Conservation (phyloP, 345 rosid species). For the Abelmoschus esculentus region DNA sequence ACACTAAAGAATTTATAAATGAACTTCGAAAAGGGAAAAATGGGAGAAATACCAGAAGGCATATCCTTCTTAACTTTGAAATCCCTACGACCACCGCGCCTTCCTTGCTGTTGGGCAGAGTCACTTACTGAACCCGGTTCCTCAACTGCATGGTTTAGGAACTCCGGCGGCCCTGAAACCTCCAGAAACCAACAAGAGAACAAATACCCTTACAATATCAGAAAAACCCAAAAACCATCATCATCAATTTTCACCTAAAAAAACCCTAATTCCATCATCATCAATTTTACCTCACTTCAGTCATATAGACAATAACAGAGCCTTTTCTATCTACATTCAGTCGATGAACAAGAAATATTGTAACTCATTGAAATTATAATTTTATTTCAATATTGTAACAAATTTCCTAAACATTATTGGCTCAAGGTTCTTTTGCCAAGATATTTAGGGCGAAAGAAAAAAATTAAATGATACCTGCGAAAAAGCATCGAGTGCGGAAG, state of each 20-base stretch:
- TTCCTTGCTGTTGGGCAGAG: conserved; percentile 28
- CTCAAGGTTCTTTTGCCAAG: not conserved
- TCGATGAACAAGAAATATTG: no score
- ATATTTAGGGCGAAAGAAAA: not conserved
- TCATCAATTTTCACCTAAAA: not conserved
- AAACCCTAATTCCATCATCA: not conserved
- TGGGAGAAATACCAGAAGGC: conserved; percentile 44
- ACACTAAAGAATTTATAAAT: not conserved
- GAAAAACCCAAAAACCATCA: not conserved
- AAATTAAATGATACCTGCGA: conserved; percentile 44
- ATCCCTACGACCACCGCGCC: conserved; percentile 40
- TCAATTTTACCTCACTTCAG: not conserved
- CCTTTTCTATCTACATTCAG: no score
- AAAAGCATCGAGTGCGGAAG: conserved; percentile 39
- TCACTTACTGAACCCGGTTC: conserved; percentile 37
- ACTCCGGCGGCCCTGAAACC: conserved; percentile 85
- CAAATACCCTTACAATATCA: conserved; percentile 7
- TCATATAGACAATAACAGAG: not conserved
- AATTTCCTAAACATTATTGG: not conserved
- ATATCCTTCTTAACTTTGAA: conserved; percentile 54
- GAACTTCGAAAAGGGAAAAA: not conserved
- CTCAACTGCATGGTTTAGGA: conserved; percentile 63
- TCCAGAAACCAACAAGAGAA: conserved; percentile 28
- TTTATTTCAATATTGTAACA: no score
- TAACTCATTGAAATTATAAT: no score